A percentile compares a stretch with the other conserved stretches of the same genome.
These are phyloP conservation scores for Stagonosporopsis cucurbitacearum DNA, from an alignment of 2,329 filamentous ascomycete genomes.

Conservation along the genomic window DNA sequence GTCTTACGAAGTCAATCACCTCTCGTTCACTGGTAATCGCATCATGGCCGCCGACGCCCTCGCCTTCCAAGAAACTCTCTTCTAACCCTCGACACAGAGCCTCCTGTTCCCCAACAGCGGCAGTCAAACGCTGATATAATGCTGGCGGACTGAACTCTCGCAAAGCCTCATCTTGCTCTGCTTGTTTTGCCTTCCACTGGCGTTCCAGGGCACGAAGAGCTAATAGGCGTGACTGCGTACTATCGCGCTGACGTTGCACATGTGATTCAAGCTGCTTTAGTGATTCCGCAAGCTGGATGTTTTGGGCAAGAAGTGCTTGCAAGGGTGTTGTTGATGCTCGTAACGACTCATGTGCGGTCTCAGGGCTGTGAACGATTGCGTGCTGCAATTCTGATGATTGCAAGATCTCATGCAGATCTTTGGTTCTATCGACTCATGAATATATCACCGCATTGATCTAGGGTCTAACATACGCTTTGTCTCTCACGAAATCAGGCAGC, in stretches of 20 bases:
- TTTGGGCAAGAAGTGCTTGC: conserved; percentile 69
- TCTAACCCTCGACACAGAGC: conserved; percentile 80
- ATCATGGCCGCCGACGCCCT: conserved; percentile 50
- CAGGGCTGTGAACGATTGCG: conserved; percentile 72
- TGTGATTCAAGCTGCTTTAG: conserved; percentile 67
- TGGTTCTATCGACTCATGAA: conserved; percentile 63
- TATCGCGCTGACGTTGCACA: conserved; percentile 67
- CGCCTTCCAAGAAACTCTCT: conserved; percentile 85
- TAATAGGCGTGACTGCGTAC: conserved; percentile 81
- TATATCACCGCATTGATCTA: conserved; percentile 18
- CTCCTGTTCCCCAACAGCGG: conserved; percentile 83
- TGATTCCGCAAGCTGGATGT: conserved; percentile 71
- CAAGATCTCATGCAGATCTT: conserved; percentile 76
- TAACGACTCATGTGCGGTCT: conserved; percentile 75
- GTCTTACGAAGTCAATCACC: conserved; percentile 80
- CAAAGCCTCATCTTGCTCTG: conserved; percentile 85
- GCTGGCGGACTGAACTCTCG: conserved; percentile 85
- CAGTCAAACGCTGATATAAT: conserved; percentile 80
- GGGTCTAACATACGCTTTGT: conserved; percentile 73
- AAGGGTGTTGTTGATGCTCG: conserved; percentile 69
- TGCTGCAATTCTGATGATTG: conserved; percentile 70
- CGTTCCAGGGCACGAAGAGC: conserved; percentile 85
- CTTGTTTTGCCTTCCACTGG: conserved; percentile 89
- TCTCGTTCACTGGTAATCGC: conserved; percentile 76
- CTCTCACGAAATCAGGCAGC: conserved; percentile 77